Evolutionary conservation across 805 yeast species (phyloP).

Genomic region (Candida sithepensis): DNA sequence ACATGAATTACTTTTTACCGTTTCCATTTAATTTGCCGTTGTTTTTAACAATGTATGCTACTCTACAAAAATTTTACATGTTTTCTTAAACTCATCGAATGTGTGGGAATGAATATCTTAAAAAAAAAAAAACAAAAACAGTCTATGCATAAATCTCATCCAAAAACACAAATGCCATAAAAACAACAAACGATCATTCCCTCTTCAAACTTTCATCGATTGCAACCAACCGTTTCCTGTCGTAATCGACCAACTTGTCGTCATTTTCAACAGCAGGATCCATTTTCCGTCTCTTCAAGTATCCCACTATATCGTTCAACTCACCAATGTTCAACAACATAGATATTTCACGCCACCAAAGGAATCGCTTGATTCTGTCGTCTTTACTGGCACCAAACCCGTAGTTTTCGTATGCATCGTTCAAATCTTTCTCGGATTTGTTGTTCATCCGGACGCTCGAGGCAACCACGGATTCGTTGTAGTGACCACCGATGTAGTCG

Average conservation of each 20-base stretch:
- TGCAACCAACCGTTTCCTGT: not conserved
- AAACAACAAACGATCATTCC: not conserved
- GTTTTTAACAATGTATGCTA: no score
- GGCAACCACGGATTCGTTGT: constrained; percentile 16
- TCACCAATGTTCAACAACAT: constrained; percentile 26
- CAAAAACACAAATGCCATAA: no score
- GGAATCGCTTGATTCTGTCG: constrained; percentile 51
- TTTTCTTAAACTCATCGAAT: no score
- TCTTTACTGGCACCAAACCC: constrained; percentile 48
- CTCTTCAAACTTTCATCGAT: not conserved
- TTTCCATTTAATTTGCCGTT: no score
- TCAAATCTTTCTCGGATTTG: constrained; percentile 37
- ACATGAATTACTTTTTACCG: no score
- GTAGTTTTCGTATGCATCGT: constrained; percentile 44
- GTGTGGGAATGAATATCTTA: no score
- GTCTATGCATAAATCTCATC: no score
- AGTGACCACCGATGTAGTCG: constrained; percentile 29
- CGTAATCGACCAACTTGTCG: not conserved
- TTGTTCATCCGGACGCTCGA: constrained; percentile 33
- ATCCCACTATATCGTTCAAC: constrained; percentile 17
- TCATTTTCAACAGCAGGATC: not conserved
- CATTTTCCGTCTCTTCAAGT: constrained; percentile 16
- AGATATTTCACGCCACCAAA: constrained; percentile 46
- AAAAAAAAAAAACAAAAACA: no score
- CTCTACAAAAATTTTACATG: no score